phyloP scores from a whole-genome alignment of 371 early-diverging fungal genomes.

The Sanchytrium tribonematis region DNA sequence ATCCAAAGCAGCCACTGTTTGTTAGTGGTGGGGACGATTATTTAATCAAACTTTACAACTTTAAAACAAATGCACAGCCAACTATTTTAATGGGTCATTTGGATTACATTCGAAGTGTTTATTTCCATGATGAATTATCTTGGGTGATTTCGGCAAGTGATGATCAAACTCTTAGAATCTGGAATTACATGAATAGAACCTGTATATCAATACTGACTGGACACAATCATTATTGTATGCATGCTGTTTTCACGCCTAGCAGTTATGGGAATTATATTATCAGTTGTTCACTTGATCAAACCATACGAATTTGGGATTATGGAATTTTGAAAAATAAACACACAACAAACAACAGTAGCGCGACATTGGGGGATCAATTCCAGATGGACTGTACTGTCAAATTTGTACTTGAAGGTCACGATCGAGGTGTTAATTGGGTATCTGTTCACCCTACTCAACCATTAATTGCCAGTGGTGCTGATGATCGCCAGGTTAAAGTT shows the following conservation, averaged over 20 bases:
- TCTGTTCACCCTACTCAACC: slow-evolving; percentile 75
- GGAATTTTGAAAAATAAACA: slow-evolving; percentile 28
- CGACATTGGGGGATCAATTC: background rate
- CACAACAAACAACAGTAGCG: slow-evolving; percentile 3
- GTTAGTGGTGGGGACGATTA: slow-evolving; percentile 97
- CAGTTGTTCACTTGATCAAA: slow-evolving; percentile 89
- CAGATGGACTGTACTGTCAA: slow-evolving; percentile 78
- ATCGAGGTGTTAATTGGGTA: slow-evolving; percentile 95
- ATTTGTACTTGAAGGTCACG: slow-evolving; percentile 94
- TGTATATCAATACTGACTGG: slow-evolving; percentile 91
- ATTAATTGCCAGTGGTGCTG: slow-evolving; percentile 80
- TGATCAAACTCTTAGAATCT: slow-evolving; percentile 96
- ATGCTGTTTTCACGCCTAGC: slow-evolving; percentile 85
- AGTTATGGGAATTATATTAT: slow-evolving; percentile 57
- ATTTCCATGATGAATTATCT: slow-evolving; percentile 93
- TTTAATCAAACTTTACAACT: slow-evolving; percentile 98
- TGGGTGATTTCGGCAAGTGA: slow-evolving; percentile 94
- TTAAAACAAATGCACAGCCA: slow-evolving; percentile 25
- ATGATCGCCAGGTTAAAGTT: slow-evolving; percentile 90
- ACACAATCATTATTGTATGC: slow-evolving; percentile 99
- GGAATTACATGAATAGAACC: slow-evolving; percentile 98
- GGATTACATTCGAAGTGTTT: slow-evolving; percentile 92
- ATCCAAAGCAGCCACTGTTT: slow-evolving; percentile 88
- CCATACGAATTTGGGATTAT: slow-evolving; percentile 96
- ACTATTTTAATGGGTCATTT: slow-evolving; percentile 39